Percentiles rank a stretch among this genome's conserved stretches.
Conservation (phyloP, 1,139 yeast genomes). For the Geotrichum restrictum region DNA sequence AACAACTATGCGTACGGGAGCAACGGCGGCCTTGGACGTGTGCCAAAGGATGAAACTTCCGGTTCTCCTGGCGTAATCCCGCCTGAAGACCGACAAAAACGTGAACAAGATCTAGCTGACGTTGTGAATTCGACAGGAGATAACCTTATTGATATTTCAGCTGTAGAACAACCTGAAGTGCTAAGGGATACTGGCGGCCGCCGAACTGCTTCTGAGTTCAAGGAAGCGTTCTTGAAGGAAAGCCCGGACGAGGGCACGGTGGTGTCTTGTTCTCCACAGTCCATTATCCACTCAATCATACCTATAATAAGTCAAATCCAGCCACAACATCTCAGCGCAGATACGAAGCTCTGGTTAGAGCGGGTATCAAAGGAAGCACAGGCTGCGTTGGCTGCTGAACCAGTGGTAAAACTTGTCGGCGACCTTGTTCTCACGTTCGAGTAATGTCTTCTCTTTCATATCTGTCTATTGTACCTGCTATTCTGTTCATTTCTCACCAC, state of each 20-base stretch:
- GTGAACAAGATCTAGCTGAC: conserved; percentile 25
- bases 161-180: conserved; percentile 30
- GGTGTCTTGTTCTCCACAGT: background rate
- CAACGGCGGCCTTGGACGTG: conserved; percentile 12
- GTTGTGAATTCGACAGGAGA: conserved; percentile 30
- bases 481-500: background rate
- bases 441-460: background rate
- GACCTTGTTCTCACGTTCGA: conserved; percentile 26
- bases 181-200: conserved; percentile 11
- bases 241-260: background rate
- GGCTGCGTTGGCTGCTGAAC: conserved; percentile 26
- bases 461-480: background rate
- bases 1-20: conserved; percentile 9
- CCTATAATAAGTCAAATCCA: conserved; percentile 10
- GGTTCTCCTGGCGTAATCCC: conserved; percentile 5
- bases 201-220: conserved; percentile 6
- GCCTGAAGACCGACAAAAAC: conserved; percentile 23
- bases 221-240: conserved; percentile 8
- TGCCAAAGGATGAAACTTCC: conserved; percentile 9
- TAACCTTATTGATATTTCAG: conserved; percentile 29
- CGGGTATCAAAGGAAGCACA: conserved; percentile 23
- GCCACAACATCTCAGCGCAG: conserved; percentile 17
- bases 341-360: conserved; percentile 26
- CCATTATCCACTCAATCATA: background rate
- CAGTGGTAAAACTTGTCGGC: conserved; percentile 26